Base-by-base conservation (phyloP, 192 early-diverging fungal genomes). In the Entophlyctis helioformis region DNA sequence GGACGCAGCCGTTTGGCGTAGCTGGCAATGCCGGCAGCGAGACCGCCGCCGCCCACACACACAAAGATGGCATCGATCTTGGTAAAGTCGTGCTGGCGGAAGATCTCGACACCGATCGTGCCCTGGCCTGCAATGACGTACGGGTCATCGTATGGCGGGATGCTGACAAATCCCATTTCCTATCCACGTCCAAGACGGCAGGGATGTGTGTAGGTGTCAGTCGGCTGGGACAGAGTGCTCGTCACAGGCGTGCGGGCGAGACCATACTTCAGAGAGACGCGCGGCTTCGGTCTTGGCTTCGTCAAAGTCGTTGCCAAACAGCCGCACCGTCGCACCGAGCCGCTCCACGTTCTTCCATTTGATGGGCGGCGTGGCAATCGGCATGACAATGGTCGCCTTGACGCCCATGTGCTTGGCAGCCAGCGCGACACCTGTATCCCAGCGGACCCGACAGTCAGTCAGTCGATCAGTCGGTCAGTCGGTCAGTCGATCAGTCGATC, bases 61-160 rank as follows among this genome's bases (percentile, higher is more conserved):
- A 87, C 75, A 58, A 94, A 99, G 54, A 99, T 85, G 36, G 85
- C 83, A 36, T 93, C 80, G 40, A 94, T 85, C 28, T 82, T 64
- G 9, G 70, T 44, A 34, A 65, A 33, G 39, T 66, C 66, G 37
- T 59, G 55, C 47, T 76, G 73, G 16, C 71, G 51, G 31, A 70
- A 31, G 20, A 76, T 56, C 68, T 98, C 94, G 46, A 92, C 70
- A 16, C 76, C 94, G 32, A 94, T 81, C 6, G 94, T 98, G 28
- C 94, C 96, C 66, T 99, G 96, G 2, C 96, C 96, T n/a, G 96
- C 96, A 61, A 96, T 96, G 18, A 99, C 93, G 55, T 85, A 81
- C 4, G 93, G 96, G 48, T 97, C 92, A 62, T 99, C 93, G 59
- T 88, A 99, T 5, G 96, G 94, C 13, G 90, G 94, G 53, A 99